These are phyloP conservation scores for Thelonectria discophora DNA, from an alignment of 2,329 filamentous ascomycete species.

Conservation along the genomic window DNA sequence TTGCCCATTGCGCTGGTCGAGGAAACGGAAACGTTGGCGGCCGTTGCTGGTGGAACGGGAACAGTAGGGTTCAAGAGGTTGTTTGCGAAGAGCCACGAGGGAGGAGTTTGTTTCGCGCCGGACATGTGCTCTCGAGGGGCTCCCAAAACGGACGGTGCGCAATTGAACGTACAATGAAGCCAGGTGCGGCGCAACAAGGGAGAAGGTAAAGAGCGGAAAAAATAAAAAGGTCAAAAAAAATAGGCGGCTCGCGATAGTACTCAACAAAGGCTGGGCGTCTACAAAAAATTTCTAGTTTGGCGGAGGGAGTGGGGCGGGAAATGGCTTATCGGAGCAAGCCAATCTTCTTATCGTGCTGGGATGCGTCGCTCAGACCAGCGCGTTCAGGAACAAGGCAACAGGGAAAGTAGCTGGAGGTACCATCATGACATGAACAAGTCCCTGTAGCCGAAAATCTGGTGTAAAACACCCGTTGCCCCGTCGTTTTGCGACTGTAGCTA, in stretches of 20 bases:
- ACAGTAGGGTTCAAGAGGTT: slow-evolving; percentile 43
- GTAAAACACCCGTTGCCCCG: slow-evolving; percentile 16
- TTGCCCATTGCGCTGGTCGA: slow-evolving; percentile 47
- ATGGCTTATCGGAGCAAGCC: slow-evolving; percentile 28
- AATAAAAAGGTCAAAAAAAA: slow-evolving; percentile 8
- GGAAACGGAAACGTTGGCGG: too few species aligned
- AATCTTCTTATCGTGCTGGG: slow-evolving; percentile 27
- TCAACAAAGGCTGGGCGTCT: slow-evolving; percentile 11
- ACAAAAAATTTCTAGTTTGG: slow-evolving; percentile 39
- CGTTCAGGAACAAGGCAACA: slow-evolving; percentile 1
- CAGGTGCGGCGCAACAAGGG: slow-evolving; percentile 1
- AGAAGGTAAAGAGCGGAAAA: slow-evolving; percentile 20
- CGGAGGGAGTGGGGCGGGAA: slow-evolving; percentile 29
- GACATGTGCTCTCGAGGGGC: slow-evolving; percentile 45
- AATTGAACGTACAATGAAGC: slow-evolving; percentile 10
- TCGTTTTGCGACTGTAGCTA: slow-evolving; percentile 1
- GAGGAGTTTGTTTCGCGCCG: slow-evolving; percentile 44
- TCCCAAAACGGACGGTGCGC: slow-evolving; percentile 5
- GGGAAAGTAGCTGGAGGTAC: neutral
- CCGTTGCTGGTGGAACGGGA: slow-evolving; percentile 21
- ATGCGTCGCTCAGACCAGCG: neutral
- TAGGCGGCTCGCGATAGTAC: too few species aligned
- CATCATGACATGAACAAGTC: neutral
- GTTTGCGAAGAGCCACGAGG: slow-evolving; percentile 56
- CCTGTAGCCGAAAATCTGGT: neutral